Evolutionary conservation across 306 rosid species (phyloP).

Genomic region (Delonix regia): DNA sequence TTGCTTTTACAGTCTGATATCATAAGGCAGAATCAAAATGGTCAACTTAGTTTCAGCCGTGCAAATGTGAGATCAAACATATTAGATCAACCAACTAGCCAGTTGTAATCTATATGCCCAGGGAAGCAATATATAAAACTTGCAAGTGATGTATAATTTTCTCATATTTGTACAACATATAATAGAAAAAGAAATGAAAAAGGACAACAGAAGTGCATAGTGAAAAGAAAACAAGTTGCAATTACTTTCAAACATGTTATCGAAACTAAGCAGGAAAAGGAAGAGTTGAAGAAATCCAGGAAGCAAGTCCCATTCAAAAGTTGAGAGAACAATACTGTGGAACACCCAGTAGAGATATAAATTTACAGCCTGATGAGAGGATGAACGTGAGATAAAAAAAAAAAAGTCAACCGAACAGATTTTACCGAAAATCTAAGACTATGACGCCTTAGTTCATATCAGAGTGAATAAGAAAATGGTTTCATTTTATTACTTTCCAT

Average conservation of each 20-base stretch:
- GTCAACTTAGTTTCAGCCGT: neutral
- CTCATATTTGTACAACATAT: neutral
- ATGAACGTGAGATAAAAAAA: neutral
- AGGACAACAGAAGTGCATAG: neutral
- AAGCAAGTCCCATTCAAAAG: neutral
- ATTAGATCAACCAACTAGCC: neutral
- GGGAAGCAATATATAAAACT: no score
- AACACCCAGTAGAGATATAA: neutral
- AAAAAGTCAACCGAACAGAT: neutral
- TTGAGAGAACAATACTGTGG: neutral
- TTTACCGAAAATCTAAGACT: neutral
- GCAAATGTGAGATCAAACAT: neutral
- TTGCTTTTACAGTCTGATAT: conserved; percentile 4
- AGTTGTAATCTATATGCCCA: neutral
- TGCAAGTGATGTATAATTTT: neutral
- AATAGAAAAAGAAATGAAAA: neutral
- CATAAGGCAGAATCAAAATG: neutral
- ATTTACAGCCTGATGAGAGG: neutral
- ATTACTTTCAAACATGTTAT: neutral
- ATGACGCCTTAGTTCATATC: neutral
- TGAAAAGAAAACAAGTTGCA: neutral
- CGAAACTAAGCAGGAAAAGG: conserved; percentile 7
- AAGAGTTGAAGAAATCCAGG: neutral
- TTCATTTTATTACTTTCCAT: neutral
- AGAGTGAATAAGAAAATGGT: neutral